Base-by-base conservation (phyloP, 2,329 filamentous ascomycete species). In the Endoconidiophora polonica region DNA sequence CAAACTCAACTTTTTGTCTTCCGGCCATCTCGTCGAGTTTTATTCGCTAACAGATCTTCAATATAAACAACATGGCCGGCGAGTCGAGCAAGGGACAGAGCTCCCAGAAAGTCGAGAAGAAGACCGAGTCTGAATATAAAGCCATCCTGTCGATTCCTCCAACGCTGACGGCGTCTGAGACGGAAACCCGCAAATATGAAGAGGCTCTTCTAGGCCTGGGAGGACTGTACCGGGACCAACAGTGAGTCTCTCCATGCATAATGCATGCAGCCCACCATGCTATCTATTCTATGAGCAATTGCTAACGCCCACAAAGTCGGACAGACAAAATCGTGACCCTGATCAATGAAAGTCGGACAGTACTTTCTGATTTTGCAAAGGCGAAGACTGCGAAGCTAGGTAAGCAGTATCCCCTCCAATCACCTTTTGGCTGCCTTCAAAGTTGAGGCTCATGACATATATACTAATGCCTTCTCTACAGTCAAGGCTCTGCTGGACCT, bases 311-410 rank as follows among this genome's bases (percentile, higher is more conserved):
- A 26, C 20, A 59, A 55, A 87, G 82, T 67, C 85, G 84, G 64
- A 72, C 81, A 59, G 73, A 91, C 62, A 85, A 94, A 60, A 79
- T 98, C 54, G 86, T 93, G 55, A 81, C 87, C 59, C 76, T 98
- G 57, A 82, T 98, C 60, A 88, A 83, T 62, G 85, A 86, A 65
- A 94, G 87, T 66, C 79, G 90, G 62, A 83, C 84, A 57, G 84
- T 91, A 42, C 79, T 98, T 57, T 95, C 90, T 52, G 91, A 86
- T 56, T 96, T 98, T 66, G 91, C 91, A 57, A 95, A 96, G 73
- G 91, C 93, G 55, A 98, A 98, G 77, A 96, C 91, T 29, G 86
- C 91, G 51, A 98, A 98, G 70, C 74, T 98, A 55, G 86, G 91
- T 96, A 79, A 57, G 81, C 55, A 42, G 18, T 22, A 22, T 39